Evolutionary conservation across 2,329 filamentous ascomycete species (phyloP).

Genomic region (Emmonsiellopsis sp.): DNA sequence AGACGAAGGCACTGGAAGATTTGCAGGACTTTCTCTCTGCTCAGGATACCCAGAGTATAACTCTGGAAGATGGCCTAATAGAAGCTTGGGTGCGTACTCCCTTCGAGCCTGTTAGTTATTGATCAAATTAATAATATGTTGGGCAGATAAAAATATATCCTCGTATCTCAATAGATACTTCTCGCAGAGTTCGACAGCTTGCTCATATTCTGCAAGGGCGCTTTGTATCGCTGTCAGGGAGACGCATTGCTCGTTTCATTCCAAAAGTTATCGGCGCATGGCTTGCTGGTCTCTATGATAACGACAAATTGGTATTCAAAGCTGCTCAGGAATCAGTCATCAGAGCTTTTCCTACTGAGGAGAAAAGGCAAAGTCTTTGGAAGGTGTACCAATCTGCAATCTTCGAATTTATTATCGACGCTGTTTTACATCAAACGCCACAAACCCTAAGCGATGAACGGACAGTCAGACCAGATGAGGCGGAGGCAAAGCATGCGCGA

Average conservation of each 20-base stretch:
- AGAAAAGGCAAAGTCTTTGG: constrained; percentile 70
- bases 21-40: constrained; percentile 56
- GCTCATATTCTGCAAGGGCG: constrained; percentile 65
- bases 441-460: constrained; percentile 83
- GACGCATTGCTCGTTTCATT: constrained; percentile 73
- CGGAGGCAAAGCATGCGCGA: constrained; percentile 73
- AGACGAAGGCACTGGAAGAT: constrained; percentile 82
- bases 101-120: constrained; percentile 16
- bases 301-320: constrained; percentile 64
- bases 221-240: constrained; percentile 53
- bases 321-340: constrained; percentile 69
- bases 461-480: constrained; percentile 73
- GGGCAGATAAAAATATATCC: constrained; percentile 73
- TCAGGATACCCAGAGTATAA: constrained; percentile 44
- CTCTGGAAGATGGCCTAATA: constrained; percentile 70
- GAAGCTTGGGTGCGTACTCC: constrained; percentile 68
- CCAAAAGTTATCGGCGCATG: constrained; percentile 75
- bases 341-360: constrained; percentile 65
- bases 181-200: constrained; percentile 77
- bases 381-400: constrained; percentile 72
- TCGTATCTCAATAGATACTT: constrained; percentile 79
- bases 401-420: constrained; percentile 70
- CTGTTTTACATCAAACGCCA: constrained; percentile 65
- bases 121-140: constrained; percentile 27
- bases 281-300: constrained; percentile 82